Evolutionary conservation across 495 filamentous ascomycete species (phyloP).

Genomic region (Penicillium nucicola): DNA sequence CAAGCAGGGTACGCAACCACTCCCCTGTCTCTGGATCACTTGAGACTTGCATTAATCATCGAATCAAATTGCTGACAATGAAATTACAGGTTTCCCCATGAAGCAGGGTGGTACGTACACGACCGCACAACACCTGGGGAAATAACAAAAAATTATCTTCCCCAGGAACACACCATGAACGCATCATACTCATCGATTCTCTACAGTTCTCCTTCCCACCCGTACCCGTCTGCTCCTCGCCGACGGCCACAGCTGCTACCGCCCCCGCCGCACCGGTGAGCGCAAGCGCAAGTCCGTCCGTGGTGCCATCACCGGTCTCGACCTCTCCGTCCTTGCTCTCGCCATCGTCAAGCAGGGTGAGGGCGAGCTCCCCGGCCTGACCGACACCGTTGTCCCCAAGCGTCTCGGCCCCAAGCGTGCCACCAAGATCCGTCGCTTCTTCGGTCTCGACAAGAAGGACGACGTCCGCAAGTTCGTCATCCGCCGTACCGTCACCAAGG

Average conservation of each 20-base stretch:
- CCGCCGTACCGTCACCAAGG: constrained; percentile 94
- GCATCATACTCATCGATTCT: constrained; percentile 28
- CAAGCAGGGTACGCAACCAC: constrained; percentile 73
- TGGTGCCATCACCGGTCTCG: constrained; percentile 93
- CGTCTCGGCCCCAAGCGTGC: constrained; percentile 97
- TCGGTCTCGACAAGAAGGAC: constrained; percentile 98
- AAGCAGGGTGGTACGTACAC: constrained; percentile 82
- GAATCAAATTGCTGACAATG: constrained; percentile 25
- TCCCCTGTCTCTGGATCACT: neutral
- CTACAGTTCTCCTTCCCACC: constrained; percentile 77
- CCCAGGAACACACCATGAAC: constrained; percentile 10
- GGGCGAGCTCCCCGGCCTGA: constrained; percentile 85
- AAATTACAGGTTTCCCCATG: constrained; percentile 81
- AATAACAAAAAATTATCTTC: constrained; percentile 4
- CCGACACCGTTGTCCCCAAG: constrained; percentile 96
- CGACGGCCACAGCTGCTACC: constrained; percentile 90
- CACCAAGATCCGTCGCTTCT: constrained; percentile 98
- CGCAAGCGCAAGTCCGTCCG: constrained; percentile 98
- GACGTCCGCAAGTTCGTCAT: constrained; percentile 99
- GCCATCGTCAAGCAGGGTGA: constrained; percentile 97
- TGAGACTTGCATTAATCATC: too few species aligned
- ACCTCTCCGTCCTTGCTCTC: constrained; percentile 90
- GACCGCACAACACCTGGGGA: constrained; percentile 4
- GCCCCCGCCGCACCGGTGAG: constrained; percentile 94
- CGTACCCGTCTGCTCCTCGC: constrained; percentile 93